phyloP scores from a whole-genome alignment of 2,329 filamentous ascomycete genomes.

The Mycocentrospora acerina region DNA sequence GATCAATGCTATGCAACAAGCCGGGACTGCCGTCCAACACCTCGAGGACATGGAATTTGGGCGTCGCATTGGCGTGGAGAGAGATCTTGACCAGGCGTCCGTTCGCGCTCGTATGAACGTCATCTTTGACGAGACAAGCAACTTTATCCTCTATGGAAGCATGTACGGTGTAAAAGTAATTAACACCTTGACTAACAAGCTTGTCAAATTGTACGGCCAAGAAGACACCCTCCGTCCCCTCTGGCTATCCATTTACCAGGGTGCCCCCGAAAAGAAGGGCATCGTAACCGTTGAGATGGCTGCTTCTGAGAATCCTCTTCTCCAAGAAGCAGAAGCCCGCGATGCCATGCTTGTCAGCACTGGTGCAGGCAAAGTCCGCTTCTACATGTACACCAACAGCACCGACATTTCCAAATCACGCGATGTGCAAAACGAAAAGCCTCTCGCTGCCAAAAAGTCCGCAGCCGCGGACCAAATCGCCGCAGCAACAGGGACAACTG shows the following conservation, averaged over 20 bases:
- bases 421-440: constrained; percentile 94
- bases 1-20: constrained; percentile 92
- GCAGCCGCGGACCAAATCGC: constrained; percentile 61
- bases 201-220: constrained; percentile 85
- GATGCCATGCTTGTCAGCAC: constrained; percentile 89
- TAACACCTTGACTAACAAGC: constrained; percentile 91
- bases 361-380: constrained; percentile 82
- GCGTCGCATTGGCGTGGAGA: constrained; percentile 79
- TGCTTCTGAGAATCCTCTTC: constrained; percentile 85
- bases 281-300: constrained; percentile 96
- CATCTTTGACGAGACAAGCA: constrained; percentile 91
- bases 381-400: constrained; percentile 98
- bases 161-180: constrained; percentile 91
- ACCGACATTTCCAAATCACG: constrained; percentile 59
- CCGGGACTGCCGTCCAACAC: constrained; percentile 77
- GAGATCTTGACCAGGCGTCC: constrained; percentile 73
- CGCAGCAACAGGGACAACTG: constrained; percentile 73
- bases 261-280: constrained; percentile 90
- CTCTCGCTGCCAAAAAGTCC: constrained; percentile 47
- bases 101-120: constrained; percentile 76
- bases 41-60: constrained; percentile 92
- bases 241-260: constrained; percentile 87
- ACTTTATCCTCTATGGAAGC: constrained; percentile 94
- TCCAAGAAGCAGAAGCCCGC: constrained; percentile 86
- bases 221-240: constrained; percentile 86